phyloP scores from a whole-genome alignment of 352 stramenopile species.

The Phytophthora pinifolia region DNA sequence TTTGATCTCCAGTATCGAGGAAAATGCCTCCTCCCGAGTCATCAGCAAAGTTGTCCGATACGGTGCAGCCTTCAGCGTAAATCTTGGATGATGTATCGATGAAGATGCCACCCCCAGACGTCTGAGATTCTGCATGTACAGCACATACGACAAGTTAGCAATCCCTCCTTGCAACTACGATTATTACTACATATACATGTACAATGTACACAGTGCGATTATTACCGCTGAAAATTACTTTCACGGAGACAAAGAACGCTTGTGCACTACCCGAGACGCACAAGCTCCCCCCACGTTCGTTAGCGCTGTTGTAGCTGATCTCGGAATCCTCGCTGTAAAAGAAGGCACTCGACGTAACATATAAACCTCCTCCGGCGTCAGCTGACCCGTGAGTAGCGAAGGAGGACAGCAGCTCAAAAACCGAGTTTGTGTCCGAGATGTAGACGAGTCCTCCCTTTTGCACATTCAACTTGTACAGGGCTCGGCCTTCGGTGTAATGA shows the following conservation, averaged over 20 bases:
- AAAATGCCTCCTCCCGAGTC: conserved; percentile 61
- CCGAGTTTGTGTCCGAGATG: conserved; percentile 22
- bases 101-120: conserved; percentile 52
- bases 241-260: conserved; percentile 28
- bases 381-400: conserved; percentile 41
- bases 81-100: conserved; percentile 36
- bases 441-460: conserved; percentile 42
- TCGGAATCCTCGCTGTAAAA: conserved; percentile 25
- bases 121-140: conserved; percentile 37
- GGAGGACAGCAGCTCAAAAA: conserved; percentile 22
- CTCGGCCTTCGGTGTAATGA: conserved; percentile 16
- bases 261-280: conserved; percentile 32
- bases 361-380: conserved; percentile 47
- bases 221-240: conserved; percentile 44
- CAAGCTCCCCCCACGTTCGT: conserved; percentile 50
- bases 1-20: conserved; percentile 50
- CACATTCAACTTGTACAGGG: conserved; percentile 6
- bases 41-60: conserved; percentile 53
- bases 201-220: too few species aligned
- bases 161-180: too few species aligned
- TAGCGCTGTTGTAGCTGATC: conserved; percentile 43
- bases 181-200: too few species aligned
- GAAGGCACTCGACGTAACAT: conserved; percentile 28
- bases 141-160: not conserved
- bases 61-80: conserved; percentile 19